These are phyloP conservation scores for Trypanosoma vivax DNA, from an alignment of 208 protist genomes.

Conservation along the genomic window DNA sequence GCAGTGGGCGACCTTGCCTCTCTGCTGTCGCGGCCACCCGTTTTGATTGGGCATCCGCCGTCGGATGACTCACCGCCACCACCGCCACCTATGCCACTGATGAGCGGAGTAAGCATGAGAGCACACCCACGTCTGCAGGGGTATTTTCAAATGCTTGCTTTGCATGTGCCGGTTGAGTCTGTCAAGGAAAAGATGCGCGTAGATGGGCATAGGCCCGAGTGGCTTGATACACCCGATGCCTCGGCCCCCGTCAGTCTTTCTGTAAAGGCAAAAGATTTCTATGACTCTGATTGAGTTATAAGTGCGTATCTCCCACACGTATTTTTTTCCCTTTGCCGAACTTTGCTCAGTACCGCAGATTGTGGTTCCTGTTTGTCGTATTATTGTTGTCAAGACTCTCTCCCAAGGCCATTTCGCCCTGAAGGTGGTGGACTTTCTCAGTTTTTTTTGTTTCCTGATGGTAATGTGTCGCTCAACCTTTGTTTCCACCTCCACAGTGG, in stretches of 20 bases:
- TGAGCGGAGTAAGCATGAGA: constrained; percentile 31
- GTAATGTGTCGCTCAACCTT: too few species aligned
- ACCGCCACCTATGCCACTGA: constrained; percentile 32
- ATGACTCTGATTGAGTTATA: constrained; percentile 34
- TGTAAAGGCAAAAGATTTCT: constrained; percentile 18
- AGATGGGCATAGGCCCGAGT: constrained; percentile 46
- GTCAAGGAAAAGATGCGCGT: constrained; percentile 56
- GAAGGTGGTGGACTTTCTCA: too few species aligned
- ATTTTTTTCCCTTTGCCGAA: not conserved
- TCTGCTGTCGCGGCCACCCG: constrained; percentile 3
- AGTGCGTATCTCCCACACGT: not conserved
- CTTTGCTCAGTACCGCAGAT: too few species aligned
- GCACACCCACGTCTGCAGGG: constrained; percentile 42
- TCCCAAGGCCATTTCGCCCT: too few species aligned
- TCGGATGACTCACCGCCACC: constrained; percentile 12
- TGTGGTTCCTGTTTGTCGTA: too few species aligned
- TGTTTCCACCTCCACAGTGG: too few species aligned
- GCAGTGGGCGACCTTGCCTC: not conserved
- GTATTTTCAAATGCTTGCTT: constrained; percentile 61
- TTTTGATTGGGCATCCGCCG: constrained; percentile 7
- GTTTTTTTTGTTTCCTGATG: too few species aligned
- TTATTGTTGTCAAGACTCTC: too few species aligned
- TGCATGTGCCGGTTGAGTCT: constrained; percentile 31
- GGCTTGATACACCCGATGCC: constrained; percentile 59
- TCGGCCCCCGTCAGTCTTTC: constrained; percentile 29